These are phyloP conservation scores for Fraxinus excelsior DNA, from an alignment of 257 asterid species.

Conservation along the genomic window DNA sequence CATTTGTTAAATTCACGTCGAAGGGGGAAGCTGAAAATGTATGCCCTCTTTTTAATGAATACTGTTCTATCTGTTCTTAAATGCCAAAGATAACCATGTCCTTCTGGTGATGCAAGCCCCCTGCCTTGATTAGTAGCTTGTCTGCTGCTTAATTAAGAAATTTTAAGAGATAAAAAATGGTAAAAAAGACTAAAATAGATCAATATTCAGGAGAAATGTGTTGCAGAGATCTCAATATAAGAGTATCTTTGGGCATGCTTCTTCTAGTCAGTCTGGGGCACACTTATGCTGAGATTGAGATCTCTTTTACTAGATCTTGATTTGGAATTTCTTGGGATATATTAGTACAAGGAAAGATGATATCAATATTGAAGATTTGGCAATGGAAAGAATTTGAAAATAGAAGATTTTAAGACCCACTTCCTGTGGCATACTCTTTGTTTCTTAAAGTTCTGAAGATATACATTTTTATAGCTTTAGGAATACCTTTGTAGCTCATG, in stretches of 20 bases:
- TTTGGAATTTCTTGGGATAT: neutral
- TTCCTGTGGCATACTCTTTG: neutral
- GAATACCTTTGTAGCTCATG: neutral
- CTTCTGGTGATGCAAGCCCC: constrained; percentile 8
- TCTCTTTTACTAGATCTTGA: neutral
- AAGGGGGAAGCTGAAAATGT: constrained; percentile 89
- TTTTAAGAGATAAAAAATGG: neutral
- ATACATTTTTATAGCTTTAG: neutral
- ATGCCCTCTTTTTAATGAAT: constrained; percentile 26
- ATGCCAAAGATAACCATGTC: constrained; percentile 1
- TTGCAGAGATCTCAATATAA: constrained; percentile 8
- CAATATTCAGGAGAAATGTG: constrained; percentile 7
- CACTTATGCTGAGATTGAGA: neutral
- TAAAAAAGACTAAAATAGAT: neutral
- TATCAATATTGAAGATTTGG: neutral
- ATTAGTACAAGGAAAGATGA: neutral
- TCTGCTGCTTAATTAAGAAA: neutral
- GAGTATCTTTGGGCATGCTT: neutral
- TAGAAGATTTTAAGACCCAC: neutral
- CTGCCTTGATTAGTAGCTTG: constrained; percentile 18
- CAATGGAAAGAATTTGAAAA: neutral
- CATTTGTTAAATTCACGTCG: constrained; percentile 87
- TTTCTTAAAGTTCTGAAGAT: neutral
- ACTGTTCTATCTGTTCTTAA: constrained; percentile 4
- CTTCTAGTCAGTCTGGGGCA: no score